Evolutionary conservation across 495 filamentous ascomycete genomes (phyloP), one percentile per base, ranked within the genome.

Genomic region (Podospora pseudoanserina): DNA sequence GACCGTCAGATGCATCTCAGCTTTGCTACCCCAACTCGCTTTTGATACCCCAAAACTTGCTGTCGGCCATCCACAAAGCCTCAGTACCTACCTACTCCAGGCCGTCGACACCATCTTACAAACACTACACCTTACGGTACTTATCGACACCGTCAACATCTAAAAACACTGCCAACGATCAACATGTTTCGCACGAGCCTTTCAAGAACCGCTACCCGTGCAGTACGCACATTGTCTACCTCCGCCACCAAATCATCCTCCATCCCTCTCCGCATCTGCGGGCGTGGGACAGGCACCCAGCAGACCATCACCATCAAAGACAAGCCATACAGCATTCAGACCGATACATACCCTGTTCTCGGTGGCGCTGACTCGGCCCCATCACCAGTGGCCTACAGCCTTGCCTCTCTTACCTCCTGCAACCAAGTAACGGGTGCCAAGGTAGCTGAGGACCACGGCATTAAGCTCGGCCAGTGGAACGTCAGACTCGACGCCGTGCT

Each of bases 341-440:
- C 73, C 6, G 73, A 75, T 66, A 75, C 73, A 39, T 74, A 72
- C 66, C 65, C 72, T 5, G 15, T 61, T 26, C 71, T 75, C 49
- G 71, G 71, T 56, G 73, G 73, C n/a, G 23, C 53, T 18, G 73
- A 75, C 68, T 63, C 73, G 1, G 63, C 69, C 13, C 73, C 73
- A 1, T 75, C 73, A 0, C 73, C 73, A 2, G 73, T 75, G 23
- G 68, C 72, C 11, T 73, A 75, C 65, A 64, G 66, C 7, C 70
- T 75, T n/a, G 73, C 73, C 11, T 70, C 67, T 58, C 73, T 75
- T 20, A 67, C 69, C 63, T 68, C 73, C 6, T 75, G 73, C 71
- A 75, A 70, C 68, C 73, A 75, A 39, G 73, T 75, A 5, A 73
- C 73, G 19, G 73, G 73, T 4, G 26, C 27, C 39, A 67, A 73